Base-by-base conservation (phyloP, 1,139 yeast genomes). In the Suhomyces maxii region DNA sequence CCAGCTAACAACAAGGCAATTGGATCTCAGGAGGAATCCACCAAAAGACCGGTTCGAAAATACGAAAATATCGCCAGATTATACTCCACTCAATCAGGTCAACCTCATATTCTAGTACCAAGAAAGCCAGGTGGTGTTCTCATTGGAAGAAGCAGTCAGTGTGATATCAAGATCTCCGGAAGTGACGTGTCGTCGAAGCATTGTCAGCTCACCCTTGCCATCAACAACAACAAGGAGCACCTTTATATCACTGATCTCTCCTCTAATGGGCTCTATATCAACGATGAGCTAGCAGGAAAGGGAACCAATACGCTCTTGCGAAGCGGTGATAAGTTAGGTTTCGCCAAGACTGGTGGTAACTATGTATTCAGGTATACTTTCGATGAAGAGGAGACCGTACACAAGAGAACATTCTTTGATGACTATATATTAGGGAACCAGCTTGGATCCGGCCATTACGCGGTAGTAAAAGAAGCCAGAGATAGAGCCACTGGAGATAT, bases 371-470 rank as follows among this genome's bases (percentile, higher is more conserved):
- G 83, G 40, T 84, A 83, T 56, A 56, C 61, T 10, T 54, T 52
- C 18, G 71, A 67, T 33, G 52, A 48, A 11, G 55, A 53, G 26
- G 51, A 49, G 8, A 42, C 59, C 39, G 53, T 53, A 11, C 53
- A 52, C 13, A 59, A 58, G 50, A 53, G 57, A 40, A 68, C 83
- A 8, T 81, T 85, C 51, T 82, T 77, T 53, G 87, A 84, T 57
- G 78, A 79, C 50, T 86, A 84, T 57, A 69, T 80, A 1, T 54
- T 84, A 35, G 87, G 88, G 0, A 73, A 71, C 47, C 81, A 83
- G 52, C 65, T 86, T 26, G 95, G 95, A 0, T 69, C 85, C 4
- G 95, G 95, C 0, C 93, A 85, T 64, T 86, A 86, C 60, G 93
- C 93, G 1, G 80, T 83, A 14, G 95, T 86, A 2, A 83, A 81